Evolutionary conservation across 306 rosid genomes (phyloP), one percentile per base, ranked within the genome.

Genomic region (Trifolium fragiferum): DNA sequence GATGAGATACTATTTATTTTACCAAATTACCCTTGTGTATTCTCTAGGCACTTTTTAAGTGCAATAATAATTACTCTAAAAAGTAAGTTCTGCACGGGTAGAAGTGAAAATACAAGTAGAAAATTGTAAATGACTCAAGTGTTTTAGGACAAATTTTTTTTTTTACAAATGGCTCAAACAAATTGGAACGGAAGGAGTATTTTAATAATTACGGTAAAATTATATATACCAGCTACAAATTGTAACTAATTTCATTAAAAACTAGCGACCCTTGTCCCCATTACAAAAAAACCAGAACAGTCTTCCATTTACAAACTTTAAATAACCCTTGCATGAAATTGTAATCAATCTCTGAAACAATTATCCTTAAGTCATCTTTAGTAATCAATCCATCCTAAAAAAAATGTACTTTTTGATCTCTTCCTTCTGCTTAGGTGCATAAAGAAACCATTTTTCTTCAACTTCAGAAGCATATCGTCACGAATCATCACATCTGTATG

Each of bases 371-470:
- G n/a, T n/a, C n/a, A n/a, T n/a, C n/a, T n/a, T n/a, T n/a, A n/a
- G 33, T 30, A 30, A 30, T 30, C 33, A 30, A 4, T 4, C 6
- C n/a, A n/a, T 81, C 87, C 78, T 69, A 20, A 78, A 77, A 27
- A 73, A 68, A 64, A 84, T 77, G 50, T 84, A 84, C 46, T 47
- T 70, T 4, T 74, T 67, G 66, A 81, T 30, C 41, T 63, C 83
- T 5, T 41, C 58, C 27, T 77, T 74, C 64, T 73, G 77, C 13
- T 74, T 81, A 33, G 68, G 33, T 14, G 65, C 81, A 84, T 80
- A 84, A 49, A 70, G 53, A 33, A 69, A 73, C 87, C 87, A 84
- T 16, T 37, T 81, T 77, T 81, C 87, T 0, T 74, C 76, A 20
- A 72, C 10, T 62, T 30, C 61, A 12, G 64, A 1, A 54, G 21